These are phyloP conservation scores for Lophium mytilinum DNA, from an alignment of 495 filamentous ascomycete genomes.

Conservation along the genomic window DNA sequence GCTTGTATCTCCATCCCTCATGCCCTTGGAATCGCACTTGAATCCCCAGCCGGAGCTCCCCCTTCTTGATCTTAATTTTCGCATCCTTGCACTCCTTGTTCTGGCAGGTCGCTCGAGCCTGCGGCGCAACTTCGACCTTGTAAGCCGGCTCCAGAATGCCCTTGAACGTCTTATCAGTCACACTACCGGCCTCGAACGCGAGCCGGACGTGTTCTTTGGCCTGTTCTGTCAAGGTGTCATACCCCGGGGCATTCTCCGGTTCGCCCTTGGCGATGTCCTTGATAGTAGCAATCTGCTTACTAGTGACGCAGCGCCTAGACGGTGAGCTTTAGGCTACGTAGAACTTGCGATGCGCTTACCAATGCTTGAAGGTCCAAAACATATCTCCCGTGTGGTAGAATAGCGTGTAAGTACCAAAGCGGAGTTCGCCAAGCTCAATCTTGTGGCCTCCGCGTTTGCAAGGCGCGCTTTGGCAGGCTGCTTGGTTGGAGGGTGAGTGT, in stretches of 20 bases:
- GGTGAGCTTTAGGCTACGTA: background rate
- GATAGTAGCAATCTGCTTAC: background rate
- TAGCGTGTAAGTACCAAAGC: too few species aligned
- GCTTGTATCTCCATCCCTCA: background rate
- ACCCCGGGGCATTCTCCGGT: background rate
- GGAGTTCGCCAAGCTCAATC: too few species aligned
- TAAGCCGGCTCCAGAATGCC: background rate
- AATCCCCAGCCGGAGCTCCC: background rate
- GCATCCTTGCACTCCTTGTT: background rate
- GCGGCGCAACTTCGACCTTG: background rate
- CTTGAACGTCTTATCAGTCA: background rate
- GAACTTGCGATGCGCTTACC: background rate
- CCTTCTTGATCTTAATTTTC: background rate
- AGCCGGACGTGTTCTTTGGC: background rate
- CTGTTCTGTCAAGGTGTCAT: background rate
- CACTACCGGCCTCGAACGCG: background rate
- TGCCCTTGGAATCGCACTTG: background rate
- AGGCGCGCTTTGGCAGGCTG: too few species aligned
- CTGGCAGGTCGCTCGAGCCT: background rate
- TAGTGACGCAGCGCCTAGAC: background rate
- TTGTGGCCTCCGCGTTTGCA: too few species aligned
- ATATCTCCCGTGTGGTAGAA: background rate
- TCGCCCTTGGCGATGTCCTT: background rate
- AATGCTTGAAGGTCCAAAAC: background rate
- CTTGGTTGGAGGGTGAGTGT: too few species aligned